Conservation (phyloP, 208 protist genomes). For the Leishmania martiniquensis region DNA sequence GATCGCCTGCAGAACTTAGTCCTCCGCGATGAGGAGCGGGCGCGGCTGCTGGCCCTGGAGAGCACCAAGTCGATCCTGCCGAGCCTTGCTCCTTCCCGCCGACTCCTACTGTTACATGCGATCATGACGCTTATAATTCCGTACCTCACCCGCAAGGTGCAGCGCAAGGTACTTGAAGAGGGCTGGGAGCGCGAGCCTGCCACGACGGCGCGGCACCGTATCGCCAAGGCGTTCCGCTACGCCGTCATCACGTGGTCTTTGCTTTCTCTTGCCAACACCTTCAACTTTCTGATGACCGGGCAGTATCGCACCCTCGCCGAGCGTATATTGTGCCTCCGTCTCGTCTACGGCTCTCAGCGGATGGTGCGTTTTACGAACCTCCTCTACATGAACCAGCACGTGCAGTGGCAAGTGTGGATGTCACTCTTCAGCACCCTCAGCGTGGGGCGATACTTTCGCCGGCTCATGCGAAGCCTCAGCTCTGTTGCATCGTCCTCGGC, state of each 20-base stretch:
- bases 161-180: constrained; percentile 72
- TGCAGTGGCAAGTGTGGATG: constrained; percentile 79
- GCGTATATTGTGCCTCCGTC: constrained; percentile 77
- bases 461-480: constrained; percentile 50
- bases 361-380: constrained; percentile 85
- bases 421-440: constrained; percentile 80
- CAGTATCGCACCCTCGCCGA: constrained; percentile 87
- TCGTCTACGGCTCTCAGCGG: constrained; percentile 85
- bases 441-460: constrained; percentile 65
- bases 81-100: constrained; percentile 63
- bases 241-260: constrained; percentile 50
- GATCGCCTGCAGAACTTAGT: constrained; percentile 89
- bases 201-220: constrained; percentile 29
- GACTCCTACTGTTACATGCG: constrained; percentile 71
- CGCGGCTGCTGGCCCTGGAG: constrained; percentile 44
- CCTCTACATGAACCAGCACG: constrained; percentile 90
- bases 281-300: constrained; percentile 87
- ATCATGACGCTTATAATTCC: constrained; percentile 74
- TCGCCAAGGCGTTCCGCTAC: constrained; percentile 57
- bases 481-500: constrained; percentile 35
- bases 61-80: constrained; percentile 58
- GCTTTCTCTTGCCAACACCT: constrained; percentile 78
- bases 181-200: constrained; percentile 64
- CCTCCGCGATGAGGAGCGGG: constrained; percentile 75
- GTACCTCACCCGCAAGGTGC: constrained; percentile 79